Evolutionary conservation across 192 early-diverging fungal genomes (phyloP), one percentile per base, ranked within the genome.

Genomic region (Allomyces macrogynus): DNA sequence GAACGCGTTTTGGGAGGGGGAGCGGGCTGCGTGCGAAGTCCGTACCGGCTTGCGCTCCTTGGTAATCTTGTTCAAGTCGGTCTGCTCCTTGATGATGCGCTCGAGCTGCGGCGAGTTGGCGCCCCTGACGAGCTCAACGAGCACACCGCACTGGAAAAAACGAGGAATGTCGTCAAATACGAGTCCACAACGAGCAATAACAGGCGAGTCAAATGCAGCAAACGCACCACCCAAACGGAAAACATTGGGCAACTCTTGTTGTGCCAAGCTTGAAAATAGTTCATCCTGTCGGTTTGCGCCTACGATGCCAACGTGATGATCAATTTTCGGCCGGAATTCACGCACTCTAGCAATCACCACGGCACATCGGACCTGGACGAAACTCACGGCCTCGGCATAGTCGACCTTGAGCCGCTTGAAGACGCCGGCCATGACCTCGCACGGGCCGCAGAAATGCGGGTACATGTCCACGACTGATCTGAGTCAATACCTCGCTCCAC

Each of bases 401-500:
- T 84, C 80, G 24, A 74, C 57, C 67, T 84, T 84, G 14, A 84
- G 43, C 54, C 79, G 65, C 67, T 84, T 84, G 66, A 84, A 84
- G 32, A 80, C 81, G 65, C 62, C 74, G 24, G 72, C 65, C 75
- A 84, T 83, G 1, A 78, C 71, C 54, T 84, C 81, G 65, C 81
- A 84, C 4, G 78, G 82, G 0, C 82, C 82, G 23, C 49, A 57
- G 20, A 57, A 57, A 40, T 57, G 49, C 12, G 49, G 49, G 49
- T 57, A 57, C 49, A 57, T 57, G 49, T 57, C 49, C 16, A 57
- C 49, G 20, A 57, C 32, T 40, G 32, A 3, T 40, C 7, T 7
- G 3, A 3, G 32, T 40, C 32, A 40, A 7, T 7, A 3, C 7
- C 7, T 2, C 32, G 5, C 32, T 40, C 32, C 4, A 40, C 32